phyloP scores from a whole-genome alignment of 768 basidiomycete species.

The Amanita muscaria region DNA sequence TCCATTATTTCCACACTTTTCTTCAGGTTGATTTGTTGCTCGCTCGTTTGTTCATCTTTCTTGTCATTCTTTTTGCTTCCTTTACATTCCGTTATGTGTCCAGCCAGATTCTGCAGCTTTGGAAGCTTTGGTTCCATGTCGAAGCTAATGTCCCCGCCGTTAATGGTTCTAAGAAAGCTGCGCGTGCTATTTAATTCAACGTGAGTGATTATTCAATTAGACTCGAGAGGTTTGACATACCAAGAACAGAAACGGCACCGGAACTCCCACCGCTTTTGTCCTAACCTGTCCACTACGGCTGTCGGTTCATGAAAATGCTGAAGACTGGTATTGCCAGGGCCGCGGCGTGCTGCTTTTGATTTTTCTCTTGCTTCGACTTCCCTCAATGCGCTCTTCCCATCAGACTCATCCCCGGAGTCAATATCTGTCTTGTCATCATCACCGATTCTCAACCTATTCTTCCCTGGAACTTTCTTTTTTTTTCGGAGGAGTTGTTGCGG shows the following conservation, averaged over 20 bases:
- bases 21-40: conserved; percentile 14
- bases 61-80: too few relatives aligned
- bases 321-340: not conserved
- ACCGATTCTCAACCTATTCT: not conserved
- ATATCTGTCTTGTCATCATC: not conserved
- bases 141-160: too few relatives aligned
- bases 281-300: not conserved
- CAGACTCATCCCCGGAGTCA: conserved; percentile 9
- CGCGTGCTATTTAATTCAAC: too few relatives aligned
- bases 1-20: conserved; percentile 19
- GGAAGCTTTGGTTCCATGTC: too few relatives aligned
- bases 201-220: too few relatives aligned
- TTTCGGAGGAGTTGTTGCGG: not conserved
- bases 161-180: not conserved
- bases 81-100: too few relatives aligned
- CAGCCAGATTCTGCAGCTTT: too few relatives aligned
- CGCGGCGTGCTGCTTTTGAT: not conserved
- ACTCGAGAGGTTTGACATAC: conserved; percentile 3
- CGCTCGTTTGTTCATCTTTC: not conserved
- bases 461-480: not conserved
- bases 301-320: conserved; percentile 6
- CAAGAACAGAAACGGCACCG: conserved; percentile 6
- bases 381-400: conserved; percentile 7
- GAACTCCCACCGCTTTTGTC: conserved; percentile 7
- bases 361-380: not conserved